A percentile compares a stretch with the other conserved stretches of the same genome.
phyloP scores from a whole-genome alignment of 2,329 filamentous ascomycete genomes.

The Periconia sp. region DNA sequence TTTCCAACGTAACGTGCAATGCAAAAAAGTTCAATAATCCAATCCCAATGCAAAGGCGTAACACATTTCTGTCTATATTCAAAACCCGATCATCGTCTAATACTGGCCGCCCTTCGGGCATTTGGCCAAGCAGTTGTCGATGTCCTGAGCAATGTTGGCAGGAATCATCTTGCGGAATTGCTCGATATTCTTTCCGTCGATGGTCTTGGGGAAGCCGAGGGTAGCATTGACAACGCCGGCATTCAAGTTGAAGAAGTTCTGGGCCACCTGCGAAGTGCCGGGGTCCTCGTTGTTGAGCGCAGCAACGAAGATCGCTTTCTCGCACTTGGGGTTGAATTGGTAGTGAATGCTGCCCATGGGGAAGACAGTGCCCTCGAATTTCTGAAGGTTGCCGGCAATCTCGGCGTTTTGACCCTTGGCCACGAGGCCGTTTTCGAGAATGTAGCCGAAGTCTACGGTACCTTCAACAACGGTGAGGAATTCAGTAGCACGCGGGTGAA shows the following conservation, averaged over 20 bases:
- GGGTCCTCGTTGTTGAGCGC: constrained; percentile 53
- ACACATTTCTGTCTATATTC: no score
- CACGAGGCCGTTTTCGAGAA: constrained; percentile 55
- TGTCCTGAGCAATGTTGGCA: constrained; percentile 57
- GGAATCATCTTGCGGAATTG: constrained; percentile 49
- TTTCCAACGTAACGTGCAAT: no score
- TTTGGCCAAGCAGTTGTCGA: constrained; percentile 60
- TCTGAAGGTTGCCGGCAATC: constrained; percentile 46
- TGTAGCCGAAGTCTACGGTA: constrained; percentile 52
- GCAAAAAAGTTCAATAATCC: no score
- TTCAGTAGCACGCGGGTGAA: constrained; percentile 57
- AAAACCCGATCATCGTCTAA: no score
- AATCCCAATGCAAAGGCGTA: no score
- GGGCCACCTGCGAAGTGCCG: constrained; percentile 49
- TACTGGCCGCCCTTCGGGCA: no score
- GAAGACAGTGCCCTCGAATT: constrained; percentile 56
- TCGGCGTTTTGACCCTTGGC: constrained; percentile 40
- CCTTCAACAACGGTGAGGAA: constrained; percentile 54
- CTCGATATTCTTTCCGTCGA: constrained; percentile 45
- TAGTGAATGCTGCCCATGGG: constrained; percentile 56
- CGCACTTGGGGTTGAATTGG: constrained; percentile 56
- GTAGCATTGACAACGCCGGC: constrained; percentile 44
- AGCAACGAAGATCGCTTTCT: constrained; percentile 52
- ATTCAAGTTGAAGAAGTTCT: constrained; percentile 52
- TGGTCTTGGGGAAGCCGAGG: constrained; percentile 41